Base-by-base conservation (phyloP, 2,329 filamentous ascomycete genomes). In the Sarocladium brachiariae region DNA sequence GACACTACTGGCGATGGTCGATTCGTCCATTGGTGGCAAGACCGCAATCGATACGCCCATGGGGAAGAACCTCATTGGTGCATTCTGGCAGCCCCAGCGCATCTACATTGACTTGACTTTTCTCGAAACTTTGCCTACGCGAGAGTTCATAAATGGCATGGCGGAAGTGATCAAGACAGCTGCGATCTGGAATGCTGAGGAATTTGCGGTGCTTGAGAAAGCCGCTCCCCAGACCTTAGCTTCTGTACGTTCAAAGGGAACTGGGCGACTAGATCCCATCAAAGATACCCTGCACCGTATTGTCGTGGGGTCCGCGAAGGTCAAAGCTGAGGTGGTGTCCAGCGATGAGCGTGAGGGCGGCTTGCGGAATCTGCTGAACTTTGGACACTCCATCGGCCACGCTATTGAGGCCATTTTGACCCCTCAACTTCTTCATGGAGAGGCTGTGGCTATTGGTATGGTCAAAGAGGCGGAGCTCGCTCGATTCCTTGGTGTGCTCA, bases 61-160 rank as follows among this genome's bases (percentile, higher is more conserved):
- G 65, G 93, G 93, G 54, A 99, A 99, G 76, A 99, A 99, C 65
- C 72, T 99, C 55, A 84, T 99, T 51, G 93, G 93, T 3, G 84
- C 92, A 30, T 97, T 99, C 70, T 97, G 92, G 91, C 93, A 99
- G 66, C 93, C 93, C 4, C 79, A 86, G 61, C 84, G 89, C 55
- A 91, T 97, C 57, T 99, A 96, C 69, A 91, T 99, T 59, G 93
- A 99, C 67, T 75, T 97, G 54, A 79, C 84, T 51, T 97, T 99
- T 63, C 76, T 99, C 51, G 89, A 95, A 64, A 95, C 90, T 1
- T 75, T 99, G 18, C 91, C 92, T 1, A 84, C 86, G 56, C 80
- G 93, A 57, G 92, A 99, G 69, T 92, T 99, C 63, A 90, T 96
- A 69, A 99, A 99, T 66, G 93, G 93, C 54, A 96, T 99, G 92